These are phyloP conservation scores for Filobasidium floriforme DNA, from an alignment of 768 basidiomycete genomes.

Conservation along the genomic window DNA sequence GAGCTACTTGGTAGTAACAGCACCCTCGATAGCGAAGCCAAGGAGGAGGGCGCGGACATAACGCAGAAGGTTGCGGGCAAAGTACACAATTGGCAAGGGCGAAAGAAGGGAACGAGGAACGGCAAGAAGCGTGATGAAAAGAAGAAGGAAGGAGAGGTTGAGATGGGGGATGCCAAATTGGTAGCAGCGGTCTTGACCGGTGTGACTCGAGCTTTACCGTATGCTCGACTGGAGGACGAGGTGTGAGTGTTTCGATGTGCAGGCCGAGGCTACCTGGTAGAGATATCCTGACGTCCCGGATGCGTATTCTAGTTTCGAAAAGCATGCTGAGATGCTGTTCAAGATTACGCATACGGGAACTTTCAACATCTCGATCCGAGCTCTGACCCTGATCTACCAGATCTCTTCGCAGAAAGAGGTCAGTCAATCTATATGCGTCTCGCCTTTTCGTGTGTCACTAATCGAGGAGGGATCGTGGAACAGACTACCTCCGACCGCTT, in stretches of 20 bases:
- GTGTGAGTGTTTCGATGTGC: conserved; percentile 51
- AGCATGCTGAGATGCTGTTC: conserved; percentile 88
- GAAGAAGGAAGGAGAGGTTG: conserved; percentile 51
- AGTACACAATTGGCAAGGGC: conserved; percentile 46
- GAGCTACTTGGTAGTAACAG: conserved; percentile 60
- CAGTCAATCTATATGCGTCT: conserved; percentile 51
- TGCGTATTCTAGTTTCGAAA: conserved; percentile 55
- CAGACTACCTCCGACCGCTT: conserved; percentile 48
- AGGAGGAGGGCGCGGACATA: conserved; percentile 39
- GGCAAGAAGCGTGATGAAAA: conserved; percentile 38
- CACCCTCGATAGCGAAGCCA: conserved; percentile 20
- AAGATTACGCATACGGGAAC: conserved; percentile 89
- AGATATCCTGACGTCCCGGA: conserved; percentile 8
- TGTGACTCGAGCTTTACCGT: conserved; percentile 89
- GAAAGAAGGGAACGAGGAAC: conserved; percentile 39
- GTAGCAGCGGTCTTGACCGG: conserved; percentile 87
- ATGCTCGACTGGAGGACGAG: conserved; percentile 68
- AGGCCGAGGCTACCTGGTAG: neutral
- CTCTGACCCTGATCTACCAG: conserved; percentile 79
- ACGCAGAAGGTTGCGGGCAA: conserved; percentile 48
- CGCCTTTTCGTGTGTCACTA: conserved; percentile 52
- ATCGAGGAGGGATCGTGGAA: neutral
- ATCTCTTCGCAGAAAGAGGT: conserved; percentile 54
- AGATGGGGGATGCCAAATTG: conserved; percentile 70
- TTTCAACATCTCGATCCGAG: conserved; percentile 93